phyloP scores from a whole-genome alignment of 2,329 filamentous ascomycete species.

The Stromatinia cepivora region DNA sequence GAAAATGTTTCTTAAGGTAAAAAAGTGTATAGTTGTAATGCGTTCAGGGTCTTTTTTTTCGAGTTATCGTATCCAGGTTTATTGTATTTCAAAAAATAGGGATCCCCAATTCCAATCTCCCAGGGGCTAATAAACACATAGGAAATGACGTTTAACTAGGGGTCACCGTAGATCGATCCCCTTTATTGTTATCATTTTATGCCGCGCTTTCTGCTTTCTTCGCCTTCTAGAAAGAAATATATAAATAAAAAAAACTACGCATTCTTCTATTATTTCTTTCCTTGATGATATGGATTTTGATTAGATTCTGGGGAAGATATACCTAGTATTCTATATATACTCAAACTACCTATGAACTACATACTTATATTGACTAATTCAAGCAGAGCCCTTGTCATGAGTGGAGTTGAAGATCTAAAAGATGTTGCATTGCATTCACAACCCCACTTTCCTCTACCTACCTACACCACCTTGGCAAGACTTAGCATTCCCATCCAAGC shows the following conservation, averaged over 20 bases:
- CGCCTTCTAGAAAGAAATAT: not conserved
- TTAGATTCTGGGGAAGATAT: not conserved
- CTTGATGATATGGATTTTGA: not conserved
- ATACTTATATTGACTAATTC: not conserved
- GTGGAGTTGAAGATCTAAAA: slow-evolving; percentile 14
- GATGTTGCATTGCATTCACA: slow-evolving; percentile 16
- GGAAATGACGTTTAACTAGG: slow-evolving; percentile 11
- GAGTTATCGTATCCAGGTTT: not conserved
- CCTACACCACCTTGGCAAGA: not conserved
- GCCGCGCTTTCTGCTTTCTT: not conserved
- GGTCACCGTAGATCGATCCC: slow-evolving; percentile 4
- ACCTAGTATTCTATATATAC: not conserved
- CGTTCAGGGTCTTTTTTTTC: not conserved
- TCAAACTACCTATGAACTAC: not conserved
- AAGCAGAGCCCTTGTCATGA: not conserved
- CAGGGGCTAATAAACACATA: not conserved
- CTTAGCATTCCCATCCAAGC: slow-evolving; percentile 4
- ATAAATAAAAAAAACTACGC: no score
- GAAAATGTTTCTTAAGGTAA: slow-evolving; percentile 1
- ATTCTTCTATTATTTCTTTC: not conserved
- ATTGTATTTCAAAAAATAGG: not conserved
- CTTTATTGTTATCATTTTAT: not conserved
- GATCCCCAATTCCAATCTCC: not conserved
- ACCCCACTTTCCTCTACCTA: not conserved
- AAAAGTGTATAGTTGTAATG: not conserved